A percentile compares a stretch with the other conserved stretches of the same genome.
phyloP scores from a whole-genome alignment of 2,329 filamentous ascomycete species.

The Phyllosticta ampelicida region DNA sequence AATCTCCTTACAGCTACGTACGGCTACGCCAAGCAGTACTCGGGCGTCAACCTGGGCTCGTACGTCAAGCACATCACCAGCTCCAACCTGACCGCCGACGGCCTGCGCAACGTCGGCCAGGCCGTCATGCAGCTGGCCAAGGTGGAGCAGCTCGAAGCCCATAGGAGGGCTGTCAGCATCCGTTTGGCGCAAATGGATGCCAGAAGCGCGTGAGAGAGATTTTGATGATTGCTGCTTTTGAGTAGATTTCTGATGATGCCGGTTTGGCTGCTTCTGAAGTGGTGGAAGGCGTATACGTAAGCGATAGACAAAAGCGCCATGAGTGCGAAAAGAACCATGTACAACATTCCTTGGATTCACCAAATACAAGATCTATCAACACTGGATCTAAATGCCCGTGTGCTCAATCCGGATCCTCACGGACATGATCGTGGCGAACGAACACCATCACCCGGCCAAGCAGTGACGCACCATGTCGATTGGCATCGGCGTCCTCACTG shows the following conservation, averaged over 20 bases:
- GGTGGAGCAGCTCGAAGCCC: conserved; percentile 90
- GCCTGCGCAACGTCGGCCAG: conserved; percentile 70
- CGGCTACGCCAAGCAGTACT: conserved; percentile 97
- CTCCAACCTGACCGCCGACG: conserved; percentile 76
- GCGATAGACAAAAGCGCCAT: neutral
- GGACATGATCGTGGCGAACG: too few species aligned
- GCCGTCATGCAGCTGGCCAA: conserved; percentile 93
- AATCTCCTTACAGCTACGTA: conserved; percentile 61
- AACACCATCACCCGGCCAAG: too few species aligned
- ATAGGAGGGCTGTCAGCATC: conserved; percentile 63
- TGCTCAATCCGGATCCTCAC: too few species aligned
- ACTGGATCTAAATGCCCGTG: too few species aligned
- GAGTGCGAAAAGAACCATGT: neutral
- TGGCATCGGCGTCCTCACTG: too few species aligned
- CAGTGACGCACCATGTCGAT: too few species aligned
- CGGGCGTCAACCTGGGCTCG: conserved; percentile 87
- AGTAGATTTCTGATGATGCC: neutral
- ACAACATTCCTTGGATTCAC: neutral
- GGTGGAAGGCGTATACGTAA: neutral
- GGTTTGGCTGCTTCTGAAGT: neutral
- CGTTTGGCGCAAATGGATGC: conserved; percentile 34
- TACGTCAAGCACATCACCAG: conserved; percentile 98
- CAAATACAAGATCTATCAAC: neutral
- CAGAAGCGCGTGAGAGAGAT: too few species aligned
- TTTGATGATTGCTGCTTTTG: neutral